These are phyloP conservation scores for Flueggea neowawraea DNA, from an alignment of 441 rosid genomes.

Conservation along the genomic window DNA sequence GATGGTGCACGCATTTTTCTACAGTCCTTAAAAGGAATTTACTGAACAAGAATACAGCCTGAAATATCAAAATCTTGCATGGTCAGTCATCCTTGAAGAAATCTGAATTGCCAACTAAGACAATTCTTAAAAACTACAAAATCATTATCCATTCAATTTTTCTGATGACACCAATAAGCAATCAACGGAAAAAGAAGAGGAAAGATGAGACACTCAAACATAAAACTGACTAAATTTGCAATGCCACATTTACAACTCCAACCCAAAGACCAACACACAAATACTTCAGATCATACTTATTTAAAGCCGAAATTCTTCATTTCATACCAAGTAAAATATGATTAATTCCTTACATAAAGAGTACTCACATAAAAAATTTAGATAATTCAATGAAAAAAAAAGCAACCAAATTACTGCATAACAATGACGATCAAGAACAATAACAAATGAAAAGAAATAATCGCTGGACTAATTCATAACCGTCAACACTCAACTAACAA, in stretches of 20 bases:
- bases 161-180: too few relatives aligned
- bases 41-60: conserved; percentile 20
- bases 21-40: conserved; percentile 7
- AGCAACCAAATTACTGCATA: not conserved
- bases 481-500: not conserved
- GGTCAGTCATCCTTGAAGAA: conserved; percentile 4
- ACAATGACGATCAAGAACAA: not conserved
- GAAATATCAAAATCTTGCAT: conserved; percentile 18
- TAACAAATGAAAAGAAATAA: not conserved
- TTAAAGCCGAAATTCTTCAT: too few relatives aligned
- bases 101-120: not conserved
- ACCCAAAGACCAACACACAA: too few relatives aligned
- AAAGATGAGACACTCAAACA: too few relatives aligned
- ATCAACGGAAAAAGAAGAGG: too few relatives aligned
- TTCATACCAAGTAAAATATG: too few relatives aligned
- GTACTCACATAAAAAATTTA: too few relatives aligned
- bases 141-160: not conserved
- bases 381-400: not conserved
- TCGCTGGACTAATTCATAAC: not conserved
- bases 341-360: too few relatives aligned
- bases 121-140: not conserved
- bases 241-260: too few relatives aligned
- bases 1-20: conserved; percentile 82
- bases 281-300: too few relatives aligned
- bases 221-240: too few relatives aligned